Evolutionary conservation across 768 basidiomycete genomes (phyloP), one percentile per base, ranked within the genome.

Genomic region (Trametes cubensis): DNA sequence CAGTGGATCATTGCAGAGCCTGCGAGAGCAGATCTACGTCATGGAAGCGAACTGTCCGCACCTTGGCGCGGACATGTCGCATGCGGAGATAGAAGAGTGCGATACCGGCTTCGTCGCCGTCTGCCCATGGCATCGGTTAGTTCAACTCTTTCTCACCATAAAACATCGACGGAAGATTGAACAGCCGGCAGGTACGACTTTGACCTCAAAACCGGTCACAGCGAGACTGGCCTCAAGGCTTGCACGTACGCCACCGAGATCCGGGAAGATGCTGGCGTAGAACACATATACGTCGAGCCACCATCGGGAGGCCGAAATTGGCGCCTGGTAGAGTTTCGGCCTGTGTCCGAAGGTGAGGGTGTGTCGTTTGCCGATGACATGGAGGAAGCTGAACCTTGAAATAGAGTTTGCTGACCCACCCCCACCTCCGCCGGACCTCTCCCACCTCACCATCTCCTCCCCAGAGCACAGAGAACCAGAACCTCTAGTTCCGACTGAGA

Each of bases 31-130:
- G 66, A 76, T 92, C 14, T 92, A 91, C 69, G 85, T 83, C 8
- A 92, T 93, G 90, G 90, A 92, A 72, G 83, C 88, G 5, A 83
- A 80, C 11, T 92, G 90, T 71, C 90, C 90, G 4, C 91, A 93
- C 75, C 79, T 92, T 8, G 89, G 90, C 3, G 90, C 89, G 21
- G 89, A 92, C 58, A 79, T 92, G 73, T 88, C 86, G 15, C 88
- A 91, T 76, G 89, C 89, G 1, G 88, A 89, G 42, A 88, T 90
- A n/a, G 88, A 90, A 68, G 85, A 80, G 54, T 85, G 80, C 62
- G 86, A 86, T 51, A 75, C 73, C 14, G 81, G 82, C 20, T 65
- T 83, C 3, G 83, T 90, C 2, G 85, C 85, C 11, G 88, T 89
- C 13, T 90, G 88, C 72, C 89, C 88, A 2, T 90, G 89, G 88